phyloP scores from a whole-genome alignment of 257 asterid species.

The Solanum peruvianum region DNA sequence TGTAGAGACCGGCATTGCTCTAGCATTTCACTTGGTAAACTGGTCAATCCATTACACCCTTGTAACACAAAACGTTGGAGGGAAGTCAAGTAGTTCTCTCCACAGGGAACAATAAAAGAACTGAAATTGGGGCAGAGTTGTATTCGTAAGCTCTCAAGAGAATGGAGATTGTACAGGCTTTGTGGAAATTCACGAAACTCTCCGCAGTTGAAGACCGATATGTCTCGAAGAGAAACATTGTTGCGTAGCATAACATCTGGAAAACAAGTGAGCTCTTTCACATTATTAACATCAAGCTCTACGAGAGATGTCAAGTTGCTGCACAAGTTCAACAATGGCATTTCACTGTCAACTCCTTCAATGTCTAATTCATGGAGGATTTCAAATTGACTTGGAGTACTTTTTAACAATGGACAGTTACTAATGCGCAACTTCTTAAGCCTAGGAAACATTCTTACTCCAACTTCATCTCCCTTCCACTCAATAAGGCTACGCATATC shows the following conservation, averaged over 20 bases:
- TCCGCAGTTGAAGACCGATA: fast-evolving
- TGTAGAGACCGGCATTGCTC: background rate
- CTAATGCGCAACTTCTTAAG: background rate
- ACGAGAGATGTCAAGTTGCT: background rate
- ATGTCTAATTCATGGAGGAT: background rate
- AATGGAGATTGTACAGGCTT: background rate
- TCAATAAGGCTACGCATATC: background rate
- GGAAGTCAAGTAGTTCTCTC: background rate
- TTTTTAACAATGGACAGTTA: background rate
- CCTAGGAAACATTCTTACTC: conserved; percentile 3
- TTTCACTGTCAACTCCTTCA: background rate
- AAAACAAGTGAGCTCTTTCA: background rate
- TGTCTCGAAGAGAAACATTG: background rate
- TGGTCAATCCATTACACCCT: background rate
- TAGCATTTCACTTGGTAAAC: conserved; percentile 3
- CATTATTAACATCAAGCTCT: fast-evolving
- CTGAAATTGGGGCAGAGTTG: background rate
- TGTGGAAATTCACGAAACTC: conserved; percentile 2
- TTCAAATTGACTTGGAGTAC: conserved; percentile 16
- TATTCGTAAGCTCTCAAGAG: background rate
- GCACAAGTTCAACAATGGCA: background rate
- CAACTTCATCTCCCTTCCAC: background rate
- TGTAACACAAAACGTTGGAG: fast-evolving
- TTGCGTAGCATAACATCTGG: background rate
- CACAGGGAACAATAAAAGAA: background rate